Percentiles rank a stretch among this genome's conserved stretches.
phyloP scores from a whole-genome alignment of 345 rosid genomes.

The Excoecaria agallocha region DNA sequence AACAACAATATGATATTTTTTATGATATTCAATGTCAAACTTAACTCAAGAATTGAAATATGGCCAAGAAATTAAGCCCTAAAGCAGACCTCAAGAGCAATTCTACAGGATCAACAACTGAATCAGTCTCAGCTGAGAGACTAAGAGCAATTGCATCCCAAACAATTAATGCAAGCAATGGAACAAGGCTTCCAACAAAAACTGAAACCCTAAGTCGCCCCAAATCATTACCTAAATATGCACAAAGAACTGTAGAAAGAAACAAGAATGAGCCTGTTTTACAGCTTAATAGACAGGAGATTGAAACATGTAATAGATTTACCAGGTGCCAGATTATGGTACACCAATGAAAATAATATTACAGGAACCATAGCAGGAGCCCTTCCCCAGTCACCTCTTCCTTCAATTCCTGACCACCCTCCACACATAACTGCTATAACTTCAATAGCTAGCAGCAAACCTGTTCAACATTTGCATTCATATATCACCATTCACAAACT shows the following conservation, averaged over 20 bases:
- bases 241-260: slow-evolving; percentile 54
- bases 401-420: too few relatives aligned
- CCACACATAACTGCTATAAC: slow-evolving; percentile 40
- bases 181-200: slow-evolving; percentile 55
- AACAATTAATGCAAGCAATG: slow-evolving; percentile 51
- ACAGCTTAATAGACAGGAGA: background rate
- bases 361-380: slow-evolving; percentile 58
- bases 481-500: background rate
- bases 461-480: slow-evolving; percentile 24
- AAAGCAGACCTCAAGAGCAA: slow-evolving; percentile 42
- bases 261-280: slow-evolving; percentile 2
- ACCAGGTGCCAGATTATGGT: slow-evolving; percentile 62
- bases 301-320: background rate
- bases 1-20: background rate
- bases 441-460: slow-evolving; percentile 54
- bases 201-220: slow-evolving; percentile 44
- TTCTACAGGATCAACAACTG: slow-evolving; percentile 50
- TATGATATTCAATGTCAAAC: background rate
- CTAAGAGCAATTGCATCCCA: slow-evolving; percentile 61
- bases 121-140: slow-evolving; percentile 37
- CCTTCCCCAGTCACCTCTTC: slow-evolving; percentile 49
- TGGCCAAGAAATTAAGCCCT: background rate
- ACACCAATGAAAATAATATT: slow-evolving; percentile 56
- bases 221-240: slow-evolving; percentile 59
- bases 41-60: too few relatives aligned